Evolutionary conservation across 1,139 yeast species (phyloP), one percentile per base, ranked within the genome.

Genomic region (Spathaspora sp.): DNA sequence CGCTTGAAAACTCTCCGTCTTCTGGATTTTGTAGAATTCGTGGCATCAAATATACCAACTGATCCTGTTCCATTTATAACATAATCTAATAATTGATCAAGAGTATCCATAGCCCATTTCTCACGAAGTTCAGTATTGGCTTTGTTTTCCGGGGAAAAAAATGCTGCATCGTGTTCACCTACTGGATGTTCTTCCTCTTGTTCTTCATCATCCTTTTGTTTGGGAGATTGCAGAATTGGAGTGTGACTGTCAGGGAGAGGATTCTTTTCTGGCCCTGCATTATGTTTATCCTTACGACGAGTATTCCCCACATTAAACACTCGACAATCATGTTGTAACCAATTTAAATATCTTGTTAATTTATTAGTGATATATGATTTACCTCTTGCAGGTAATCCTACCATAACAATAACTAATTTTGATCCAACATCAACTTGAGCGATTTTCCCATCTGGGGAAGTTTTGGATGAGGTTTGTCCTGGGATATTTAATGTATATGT

Each of bases 251-350:
- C 95, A 0, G 93, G 89, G 44, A 87, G 67, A 1, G 95, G 95
- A 11, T 75, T 74, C 34, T 70, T 72, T 33, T 88, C 87, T 0
- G 95, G 95, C 0, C 95, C 95, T 8, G 80, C 75, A 43, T 77
- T 72, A 46, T 78, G 73, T 41, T 88, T 84, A 58, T 81, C 86
- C 50, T 81, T 80, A 58, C 98, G 77, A 59, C 98, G 78, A 1
- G 98, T 91, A 58, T 91, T 88, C 2, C 98, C 98, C 29, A 91
- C 98, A 61, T 91, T 91, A 70, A 91, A 91, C 8, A 91, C 95
- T 50, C 87, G 76, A 52, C 96, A 86, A 56, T 86, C 90, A 60
- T 89, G 95, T 67, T 90, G 96, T 46, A 88, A 80, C 95, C 97
- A 91, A 66, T 91, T 91, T 58, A 91, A 70, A 61, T 88, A 91